Conservation (phyloP, 306 rosid species). For the Malus fusca region DNA sequence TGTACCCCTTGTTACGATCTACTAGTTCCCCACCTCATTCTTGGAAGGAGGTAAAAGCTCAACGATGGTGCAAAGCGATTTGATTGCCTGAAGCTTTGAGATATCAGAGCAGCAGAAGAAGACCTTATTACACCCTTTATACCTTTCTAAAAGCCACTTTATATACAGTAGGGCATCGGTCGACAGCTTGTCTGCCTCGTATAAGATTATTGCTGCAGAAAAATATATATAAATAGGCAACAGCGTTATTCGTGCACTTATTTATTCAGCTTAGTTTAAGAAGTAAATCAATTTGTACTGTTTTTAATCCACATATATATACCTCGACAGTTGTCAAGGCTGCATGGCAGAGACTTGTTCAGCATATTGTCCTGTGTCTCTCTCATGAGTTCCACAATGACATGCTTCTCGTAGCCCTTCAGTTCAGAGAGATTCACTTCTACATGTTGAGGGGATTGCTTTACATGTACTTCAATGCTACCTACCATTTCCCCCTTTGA, state of each 20-base stretch:
- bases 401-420: conserved; percentile 70
- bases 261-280: not conserved
- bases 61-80: conserved; percentile 47
- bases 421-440: conserved; percentile 71
- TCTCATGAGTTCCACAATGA: conserved; percentile 59
- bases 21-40: conserved; percentile 39
- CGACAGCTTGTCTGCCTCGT: conserved; percentile 67
- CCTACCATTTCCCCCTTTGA: conserved; percentile 59
- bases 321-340: conserved; percentile 58
- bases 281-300: not conserved
- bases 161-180: conserved; percentile 54
- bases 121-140: conserved; percentile 56
- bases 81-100: conserved; percentile 61
- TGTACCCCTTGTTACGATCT: not conserved
- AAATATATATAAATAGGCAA: not conserved
- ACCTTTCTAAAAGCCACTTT: conserved; percentile 69
- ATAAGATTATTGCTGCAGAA: conserved; percentile 52
- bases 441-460: conserved; percentile 49
- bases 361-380: conserved; percentile 31
- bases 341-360: conserved; percentile 33
- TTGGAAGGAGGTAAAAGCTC: conserved; percentile 60
- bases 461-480: conserved; percentile 42
- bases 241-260: not conserved
- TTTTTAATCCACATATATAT: not conserved
- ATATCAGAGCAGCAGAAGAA: conserved; percentile 83